A percentile compares a stretch with the other conserved stretches of the same genome.
These are phyloP conservation scores for Phlyctochytrium arcticum DNA, from an alignment of 192 early-diverging fungal species.

Conservation along the genomic window DNA sequence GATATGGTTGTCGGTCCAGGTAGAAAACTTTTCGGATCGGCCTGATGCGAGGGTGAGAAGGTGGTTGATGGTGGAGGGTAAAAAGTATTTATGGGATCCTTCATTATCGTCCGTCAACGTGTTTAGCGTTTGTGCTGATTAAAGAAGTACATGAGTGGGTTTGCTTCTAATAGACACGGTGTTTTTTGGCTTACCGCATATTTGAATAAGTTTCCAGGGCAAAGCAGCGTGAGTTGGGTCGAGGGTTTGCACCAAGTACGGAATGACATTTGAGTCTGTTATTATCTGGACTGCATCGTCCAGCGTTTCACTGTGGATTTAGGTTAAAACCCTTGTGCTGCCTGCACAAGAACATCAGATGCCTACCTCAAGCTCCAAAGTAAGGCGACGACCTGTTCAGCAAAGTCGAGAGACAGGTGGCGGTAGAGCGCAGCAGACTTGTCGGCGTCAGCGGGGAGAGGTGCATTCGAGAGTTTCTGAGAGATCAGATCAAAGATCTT, in stretches of 20 bases:
- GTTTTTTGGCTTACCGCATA: constrained; percentile 9
- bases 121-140: constrained; percentile 68
- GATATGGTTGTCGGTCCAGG: constrained; percentile 51
- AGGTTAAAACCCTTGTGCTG: constrained; percentile 28
- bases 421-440: constrained; percentile 41
- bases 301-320: constrained; percentile 62
- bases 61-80: constrained; percentile 25
- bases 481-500: constrained; percentile 22
- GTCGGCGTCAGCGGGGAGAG: constrained; percentile 9
- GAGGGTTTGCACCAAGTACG: constrained; percentile 53
- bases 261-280: constrained; percentile 65
- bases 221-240: neutral
- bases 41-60: constrained; percentile 19
- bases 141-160: no score
- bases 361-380: constrained; percentile 45
- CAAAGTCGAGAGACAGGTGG: constrained; percentile 21
- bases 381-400: constrained; percentile 36
- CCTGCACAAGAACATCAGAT: neutral
- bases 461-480: neutral
- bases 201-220: constrained; percentile 13
- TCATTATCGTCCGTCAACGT: constrained; percentile 77
- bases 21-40: neutral
- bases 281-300: constrained; percentile 62
- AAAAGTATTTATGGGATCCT: constrained; percentile 1
- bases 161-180: no score